These are phyloP conservation scores for Alternaria sp. DNA, from an alignment of 2,329 filamentous ascomycete genomes.

Conservation along the genomic window DNA sequence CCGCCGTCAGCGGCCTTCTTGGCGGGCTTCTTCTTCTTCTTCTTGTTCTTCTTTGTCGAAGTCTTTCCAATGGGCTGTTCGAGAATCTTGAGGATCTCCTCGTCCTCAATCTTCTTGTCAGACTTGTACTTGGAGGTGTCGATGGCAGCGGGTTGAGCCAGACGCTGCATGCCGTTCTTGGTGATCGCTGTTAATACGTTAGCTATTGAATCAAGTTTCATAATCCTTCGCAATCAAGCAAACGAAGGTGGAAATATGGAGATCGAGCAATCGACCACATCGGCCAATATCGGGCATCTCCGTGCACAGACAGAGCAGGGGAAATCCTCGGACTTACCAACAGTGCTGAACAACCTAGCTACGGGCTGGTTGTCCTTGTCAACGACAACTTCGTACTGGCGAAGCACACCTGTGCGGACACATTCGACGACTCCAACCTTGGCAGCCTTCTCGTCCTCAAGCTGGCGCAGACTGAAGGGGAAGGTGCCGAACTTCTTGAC, in stretches of 20 bases:
- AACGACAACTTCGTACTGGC: constrained; percentile 94
- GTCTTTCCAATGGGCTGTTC: constrained; percentile 78
- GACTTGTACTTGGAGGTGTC: constrained; percentile 86
- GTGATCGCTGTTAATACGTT: constrained; percentile 73
- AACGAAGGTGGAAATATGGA: neutral
- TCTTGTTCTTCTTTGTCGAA: constrained; percentile 80
- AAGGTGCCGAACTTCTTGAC: constrained; percentile 98
- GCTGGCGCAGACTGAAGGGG: constrained; percentile 95
- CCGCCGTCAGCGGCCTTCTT: constrained; percentile 66
- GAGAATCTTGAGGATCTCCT: constrained; percentile 93
- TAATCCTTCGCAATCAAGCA: neutral
- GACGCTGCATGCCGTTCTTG: constrained; percentile 92
- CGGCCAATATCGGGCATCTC: neutral
- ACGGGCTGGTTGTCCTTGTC: constrained; percentile 90
- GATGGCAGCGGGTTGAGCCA: constrained; percentile 76
- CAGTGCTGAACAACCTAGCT: constrained; percentile 84
- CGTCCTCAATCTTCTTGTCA: constrained; percentile 97
- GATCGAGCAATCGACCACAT: neutral
- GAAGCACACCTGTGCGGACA: constrained; percentile 88
- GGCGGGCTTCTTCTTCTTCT: constrained; percentile 74
- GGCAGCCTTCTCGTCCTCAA: constrained; percentile 93
- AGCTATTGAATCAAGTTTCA: constrained; percentile 6
- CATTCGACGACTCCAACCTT: constrained; percentile 97
- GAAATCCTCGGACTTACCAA: constrained; percentile 80
- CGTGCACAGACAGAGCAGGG: neutral